Percentiles rank a stretch among this genome's conserved stretches.
phyloP scores from a whole-genome alignment of 805 yeast species.

The Candida peoriensis region DNA sequence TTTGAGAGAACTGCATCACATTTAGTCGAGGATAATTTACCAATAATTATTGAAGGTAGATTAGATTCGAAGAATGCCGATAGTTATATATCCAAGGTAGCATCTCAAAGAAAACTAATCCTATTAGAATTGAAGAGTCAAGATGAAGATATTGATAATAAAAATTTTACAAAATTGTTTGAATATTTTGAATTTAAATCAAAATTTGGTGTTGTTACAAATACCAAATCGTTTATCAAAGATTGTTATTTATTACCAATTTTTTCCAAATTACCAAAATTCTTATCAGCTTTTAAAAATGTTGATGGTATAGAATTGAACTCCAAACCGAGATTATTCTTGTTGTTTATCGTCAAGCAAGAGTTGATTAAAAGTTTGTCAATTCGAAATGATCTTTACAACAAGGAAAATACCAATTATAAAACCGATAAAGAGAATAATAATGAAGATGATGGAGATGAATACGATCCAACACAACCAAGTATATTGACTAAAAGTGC shows the following conservation, averaged over 20 bases:
- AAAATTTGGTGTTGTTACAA: slow-evolving; percentile 44
- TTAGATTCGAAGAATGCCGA: slow-evolving; percentile 51
- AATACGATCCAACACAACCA: too few relatives aligned
- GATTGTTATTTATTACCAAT: slow-evolving; percentile 40
- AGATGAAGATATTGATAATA: slow-evolving; percentile 10
- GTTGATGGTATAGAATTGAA: too few relatives aligned
- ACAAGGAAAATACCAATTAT: too few relatives aligned
- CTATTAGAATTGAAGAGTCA: slow-evolving; percentile 38
- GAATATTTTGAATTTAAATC: slow-evolving; percentile 31
- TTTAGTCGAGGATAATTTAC: slow-evolving; percentile 23
- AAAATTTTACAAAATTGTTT: slow-evolving; percentile 19
- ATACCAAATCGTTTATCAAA: slow-evolving; percentile 35
- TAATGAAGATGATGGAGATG: slow-evolving; percentile 3
- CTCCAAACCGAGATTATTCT: too few relatives aligned
- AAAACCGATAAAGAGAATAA: too few relatives aligned
- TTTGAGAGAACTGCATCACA: slow-evolving; percentile 8
- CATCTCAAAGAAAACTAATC: slow-evolving; percentile 46
- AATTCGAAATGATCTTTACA: too few relatives aligned
- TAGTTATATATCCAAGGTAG: slow-evolving; percentile 45
- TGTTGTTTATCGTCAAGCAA: slow-evolving; percentile 19
- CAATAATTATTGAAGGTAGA: slow-evolving; percentile 56
- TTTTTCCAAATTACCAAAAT: slow-evolving; percentile 14
- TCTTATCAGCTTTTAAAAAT: slow-evolving; percentile 8
- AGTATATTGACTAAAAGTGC: too few relatives aligned
- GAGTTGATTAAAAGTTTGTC: slow-evolving; percentile 12